phyloP scores from a whole-genome alignment of 805 yeast species.

The Yamadazyma nakazawae region DNA sequence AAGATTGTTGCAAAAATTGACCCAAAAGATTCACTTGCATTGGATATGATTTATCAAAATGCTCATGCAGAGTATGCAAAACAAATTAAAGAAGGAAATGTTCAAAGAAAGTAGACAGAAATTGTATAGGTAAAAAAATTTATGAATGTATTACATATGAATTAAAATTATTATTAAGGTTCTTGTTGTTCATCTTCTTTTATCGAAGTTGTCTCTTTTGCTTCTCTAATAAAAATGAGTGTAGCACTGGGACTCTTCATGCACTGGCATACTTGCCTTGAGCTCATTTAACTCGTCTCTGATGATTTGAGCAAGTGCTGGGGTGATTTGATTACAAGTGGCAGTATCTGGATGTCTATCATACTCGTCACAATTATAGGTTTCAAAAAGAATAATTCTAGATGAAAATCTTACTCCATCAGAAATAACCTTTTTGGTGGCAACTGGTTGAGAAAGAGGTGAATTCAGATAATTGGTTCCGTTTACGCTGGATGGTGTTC shows the following conservation, averaged over 20 bases:
- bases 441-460: background rate
- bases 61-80: slow-evolving; percentile 36
- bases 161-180: slow-evolving; percentile 1
- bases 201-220: background rate
- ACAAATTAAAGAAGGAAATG: slow-evolving; percentile 11
- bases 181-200: no score
- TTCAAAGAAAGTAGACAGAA: slow-evolving; percentile 7
- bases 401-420: slow-evolving; percentile 66
- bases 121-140: background rate
- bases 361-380: slow-evolving; percentile 78
- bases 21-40: slow-evolving; percentile 30
- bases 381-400: slow-evolving; percentile 78
- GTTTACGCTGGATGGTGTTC: background rate
- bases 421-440: background rate
- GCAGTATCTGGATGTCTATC: slow-evolving; percentile 92
- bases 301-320: slow-evolving; percentile 79
- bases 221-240: slow-evolving; percentile 58
- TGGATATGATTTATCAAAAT: slow-evolving; percentile 44
- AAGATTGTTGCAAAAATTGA: slow-evolving; percentile 44
- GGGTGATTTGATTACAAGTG: slow-evolving; percentile 88
- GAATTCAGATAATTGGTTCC: background rate
- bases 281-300: slow-evolving; percentile 79
- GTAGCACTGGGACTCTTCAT: slow-evolving; percentile 70
- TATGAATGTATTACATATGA: slow-evolving; percentile 7
- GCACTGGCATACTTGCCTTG: slow-evolving; percentile 80